Evolutionary conservation across 2,329 filamentous ascomycete species (phyloP).

Genomic region (Fusarium nygamai): DNA sequence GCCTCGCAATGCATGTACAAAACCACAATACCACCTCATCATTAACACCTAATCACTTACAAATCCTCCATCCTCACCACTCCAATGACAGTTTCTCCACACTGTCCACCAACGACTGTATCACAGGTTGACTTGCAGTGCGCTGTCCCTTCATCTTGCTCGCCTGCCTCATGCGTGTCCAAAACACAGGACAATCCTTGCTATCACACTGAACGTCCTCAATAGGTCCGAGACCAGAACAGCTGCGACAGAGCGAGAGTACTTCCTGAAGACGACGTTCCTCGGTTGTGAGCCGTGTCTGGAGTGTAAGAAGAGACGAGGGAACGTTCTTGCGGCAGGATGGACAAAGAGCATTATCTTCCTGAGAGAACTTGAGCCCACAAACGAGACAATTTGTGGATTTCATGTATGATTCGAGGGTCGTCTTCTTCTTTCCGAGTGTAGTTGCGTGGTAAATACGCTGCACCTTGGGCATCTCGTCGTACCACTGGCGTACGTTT

Average conservation of each 20-base stretch:
- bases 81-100: constrained; percentile 45
- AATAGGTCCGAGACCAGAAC: constrained; percentile 75
- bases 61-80: constrained; percentile 44
- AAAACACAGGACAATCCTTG: constrained; percentile 93
- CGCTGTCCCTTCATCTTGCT: constrained; percentile 57
- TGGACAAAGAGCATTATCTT: constrained; percentile 62
- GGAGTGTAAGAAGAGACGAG: constrained; percentile 71
- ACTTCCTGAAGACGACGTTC: constrained; percentile 74
- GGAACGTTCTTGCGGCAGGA: constrained; percentile 65
- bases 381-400: constrained; percentile 84
- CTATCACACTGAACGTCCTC: constrained; percentile 90
- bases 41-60: neutral
- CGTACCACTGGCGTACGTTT: constrained; percentile 90
- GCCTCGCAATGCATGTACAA: constrained; percentile 8
- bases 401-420: constrained; percentile 94
- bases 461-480: constrained; percentile 94
- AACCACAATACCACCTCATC: neutral
- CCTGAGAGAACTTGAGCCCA: constrained; percentile 43
- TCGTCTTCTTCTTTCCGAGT: constrained; percentile 64
- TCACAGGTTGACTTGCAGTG: constrained; percentile 45
- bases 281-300: constrained; percentile 67
- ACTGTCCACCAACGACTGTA: constrained; percentile 45
- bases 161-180: constrained; percentile 74
- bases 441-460: constrained; percentile 62
- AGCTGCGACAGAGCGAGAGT: constrained; percentile 79